Percentiles rank a stretch among this genome's conserved stretches.
These are phyloP conservation scores for Peniophora sp. DNA, from an alignment of 1,284 basidiomycete species.

Conservation along the genomic window DNA sequence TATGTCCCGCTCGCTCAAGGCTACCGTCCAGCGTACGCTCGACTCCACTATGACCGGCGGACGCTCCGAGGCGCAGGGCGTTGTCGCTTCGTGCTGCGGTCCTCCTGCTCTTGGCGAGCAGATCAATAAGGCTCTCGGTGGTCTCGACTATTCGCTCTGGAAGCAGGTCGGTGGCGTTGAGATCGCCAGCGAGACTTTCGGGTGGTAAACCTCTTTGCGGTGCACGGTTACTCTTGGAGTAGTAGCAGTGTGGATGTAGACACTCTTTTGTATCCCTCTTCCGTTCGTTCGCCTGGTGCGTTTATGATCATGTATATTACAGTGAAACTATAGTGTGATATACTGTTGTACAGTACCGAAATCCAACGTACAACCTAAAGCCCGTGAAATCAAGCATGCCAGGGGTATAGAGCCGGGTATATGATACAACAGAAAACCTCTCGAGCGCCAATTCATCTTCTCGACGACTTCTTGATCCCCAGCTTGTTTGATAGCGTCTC, in stretches of 20 bases:
- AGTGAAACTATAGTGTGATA: no score
- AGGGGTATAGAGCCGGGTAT: no score
- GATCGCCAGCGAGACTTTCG: conserved; percentile 15
- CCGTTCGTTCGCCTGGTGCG: no score
- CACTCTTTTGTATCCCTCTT: no score
- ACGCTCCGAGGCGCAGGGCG: background rate
- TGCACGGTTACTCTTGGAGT: no score
- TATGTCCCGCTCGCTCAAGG: background rate
- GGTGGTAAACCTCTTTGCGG: background rate
- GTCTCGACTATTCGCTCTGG: conserved; percentile 32
- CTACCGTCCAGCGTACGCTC: background rate
- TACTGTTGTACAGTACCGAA: no score
- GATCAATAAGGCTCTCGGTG: conserved; percentile 34
- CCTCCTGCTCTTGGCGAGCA: conserved; percentile 32
- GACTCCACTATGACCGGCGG: background rate
- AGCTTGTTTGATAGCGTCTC: conserved; percentile 66
- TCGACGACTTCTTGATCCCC: conserved; percentile 28
- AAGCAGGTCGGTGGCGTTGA: conserved; percentile 54
- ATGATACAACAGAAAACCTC: no score
- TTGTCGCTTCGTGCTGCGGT: background rate
- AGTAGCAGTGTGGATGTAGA: no score
- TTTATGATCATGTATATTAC: no score
- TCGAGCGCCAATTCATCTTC: no score
- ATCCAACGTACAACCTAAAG: no score
- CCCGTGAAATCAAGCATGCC: no score